Evolutionary conservation across 257 asterid genomes (phyloP).

Genomic region (Solanum ossicruentum): DNA sequence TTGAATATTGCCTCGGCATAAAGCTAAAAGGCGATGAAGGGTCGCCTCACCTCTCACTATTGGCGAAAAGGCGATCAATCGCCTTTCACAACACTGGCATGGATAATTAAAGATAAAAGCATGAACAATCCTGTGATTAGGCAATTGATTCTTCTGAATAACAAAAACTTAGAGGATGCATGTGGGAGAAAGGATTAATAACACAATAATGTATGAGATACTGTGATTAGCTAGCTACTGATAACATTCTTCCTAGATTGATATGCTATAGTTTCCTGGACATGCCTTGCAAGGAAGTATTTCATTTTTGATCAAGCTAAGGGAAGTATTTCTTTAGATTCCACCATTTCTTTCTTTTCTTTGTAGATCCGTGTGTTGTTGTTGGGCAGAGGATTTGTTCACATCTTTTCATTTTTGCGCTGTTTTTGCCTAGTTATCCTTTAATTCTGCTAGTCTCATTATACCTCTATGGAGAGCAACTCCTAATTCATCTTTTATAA

Average conservation of each 20-base stretch:
- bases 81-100: neutral
- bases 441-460: neutral
- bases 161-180: neutral
- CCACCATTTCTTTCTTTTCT: neutral
- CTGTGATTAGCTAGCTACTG: neutral
- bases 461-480: neutral
- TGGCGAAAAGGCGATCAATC: too few relatives aligned
- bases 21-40: too few relatives aligned
- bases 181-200: neutral
- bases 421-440: neutral
- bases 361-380: neutral
- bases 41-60: too few relatives aligned
- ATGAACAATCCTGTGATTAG: neutral
- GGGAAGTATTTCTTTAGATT: neutral
- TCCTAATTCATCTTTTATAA: constrained; percentile 5
- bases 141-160: neutral
- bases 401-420: neutral
- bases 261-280: neutral
- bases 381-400: neutral
- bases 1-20: too few relatives aligned
- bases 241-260: neutral
- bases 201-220: neutral
- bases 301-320: neutral
- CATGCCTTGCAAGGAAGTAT: neutral
- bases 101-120: neutral